These are phyloP conservation scores for Hanseniaspora opuntiae DNA, from an alignment of 805 yeast genomes.

Conservation along the genomic window DNA sequence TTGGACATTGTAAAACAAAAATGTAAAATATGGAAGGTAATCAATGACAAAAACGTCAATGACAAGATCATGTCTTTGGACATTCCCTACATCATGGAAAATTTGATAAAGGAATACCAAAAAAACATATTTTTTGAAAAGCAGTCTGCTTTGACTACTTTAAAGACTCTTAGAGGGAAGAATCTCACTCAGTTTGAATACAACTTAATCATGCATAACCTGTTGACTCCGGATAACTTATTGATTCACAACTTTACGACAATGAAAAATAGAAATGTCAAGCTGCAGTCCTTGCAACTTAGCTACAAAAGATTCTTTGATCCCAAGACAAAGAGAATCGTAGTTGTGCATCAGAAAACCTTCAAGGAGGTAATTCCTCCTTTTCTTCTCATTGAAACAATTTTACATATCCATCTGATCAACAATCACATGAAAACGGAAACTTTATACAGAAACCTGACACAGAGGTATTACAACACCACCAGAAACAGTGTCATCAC, in stretches of 20 bases:
- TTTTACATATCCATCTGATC: constrained; percentile 23
- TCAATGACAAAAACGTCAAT: constrained; percentile 4
- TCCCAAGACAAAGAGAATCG: constrained; percentile 10
- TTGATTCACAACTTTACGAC: constrained; percentile 7
- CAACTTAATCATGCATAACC: constrained; percentile 2
- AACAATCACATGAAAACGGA: constrained; percentile 20
- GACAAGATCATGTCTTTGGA: constrained; percentile 9
- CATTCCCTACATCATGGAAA: neutral
- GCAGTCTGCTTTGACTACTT: neutral
- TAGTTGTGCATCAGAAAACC: constrained; percentile 15
- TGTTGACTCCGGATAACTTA: constrained; percentile 1
- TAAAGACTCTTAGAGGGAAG: constrained; percentile 3
- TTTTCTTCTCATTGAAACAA: constrained; percentile 19
- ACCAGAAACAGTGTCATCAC: constrained; percentile 17
- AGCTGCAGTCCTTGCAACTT: neutral
- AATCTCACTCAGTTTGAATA: constrained; percentile 10
- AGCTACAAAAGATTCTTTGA: constrained; percentile 10
- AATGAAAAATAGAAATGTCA: constrained; percentile 3
- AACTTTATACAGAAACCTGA: constrained; percentile 16
- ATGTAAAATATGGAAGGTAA: constrained; percentile 3
- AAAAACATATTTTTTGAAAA: neutral
- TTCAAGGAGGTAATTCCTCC: constrained; percentile 21
- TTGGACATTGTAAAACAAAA: neutral
- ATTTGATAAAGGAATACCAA: neutral
- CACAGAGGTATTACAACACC: constrained; percentile 19